A percentile compares a stretch with the other conserved stretches of the same genome.
Evolutionary conservation across 345 rosid genomes (phyloP).

Genomic region (Orychophragmus violaceus): DNA sequence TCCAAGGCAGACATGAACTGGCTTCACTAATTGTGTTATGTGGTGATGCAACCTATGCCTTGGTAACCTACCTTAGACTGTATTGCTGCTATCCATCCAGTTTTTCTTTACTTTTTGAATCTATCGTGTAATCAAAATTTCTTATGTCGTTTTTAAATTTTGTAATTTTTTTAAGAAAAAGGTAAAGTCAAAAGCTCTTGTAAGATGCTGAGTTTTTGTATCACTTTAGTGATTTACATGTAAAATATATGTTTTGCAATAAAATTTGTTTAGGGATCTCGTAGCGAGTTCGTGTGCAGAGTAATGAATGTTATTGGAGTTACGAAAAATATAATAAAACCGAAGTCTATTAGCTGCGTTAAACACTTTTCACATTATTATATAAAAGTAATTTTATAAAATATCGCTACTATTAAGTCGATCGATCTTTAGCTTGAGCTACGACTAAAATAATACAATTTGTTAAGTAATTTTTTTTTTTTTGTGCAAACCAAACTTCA

Average conservation of each 20-base stretch:
- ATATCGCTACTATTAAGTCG: background rate
- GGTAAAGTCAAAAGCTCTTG: conserved; percentile 22
- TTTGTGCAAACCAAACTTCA: no score
- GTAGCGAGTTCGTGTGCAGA: conserved; percentile 4
- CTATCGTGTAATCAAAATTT: conserved; percentile 10
- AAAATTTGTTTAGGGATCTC: conserved; percentile 14
- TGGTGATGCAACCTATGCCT: conserved; percentile 25
- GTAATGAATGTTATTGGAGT: background rate
- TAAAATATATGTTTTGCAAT: conserved; percentile 13
- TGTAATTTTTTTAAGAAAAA: background rate
- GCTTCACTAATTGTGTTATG: conserved; percentile 24
- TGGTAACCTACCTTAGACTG: conserved; percentile 21
- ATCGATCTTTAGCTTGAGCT: background rate
- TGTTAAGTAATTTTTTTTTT: background rate
- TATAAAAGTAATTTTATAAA: background rate
- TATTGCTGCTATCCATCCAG: conserved; percentile 11
- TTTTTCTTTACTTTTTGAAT: conserved; percentile 1
- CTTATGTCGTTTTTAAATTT: conserved; percentile 7
- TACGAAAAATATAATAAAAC: background rate
- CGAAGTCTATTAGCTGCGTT: background rate
- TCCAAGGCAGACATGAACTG: conserved; percentile 60
- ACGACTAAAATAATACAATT: background rate
- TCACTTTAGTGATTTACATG: background rate
- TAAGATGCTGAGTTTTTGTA: conserved; percentile 1
- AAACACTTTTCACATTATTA: background rate